Evolutionary conservation across 225 moss, liverwort and hornwort species (phyloP).

Genomic region (Physcomitrellopsis africana): DNA sequence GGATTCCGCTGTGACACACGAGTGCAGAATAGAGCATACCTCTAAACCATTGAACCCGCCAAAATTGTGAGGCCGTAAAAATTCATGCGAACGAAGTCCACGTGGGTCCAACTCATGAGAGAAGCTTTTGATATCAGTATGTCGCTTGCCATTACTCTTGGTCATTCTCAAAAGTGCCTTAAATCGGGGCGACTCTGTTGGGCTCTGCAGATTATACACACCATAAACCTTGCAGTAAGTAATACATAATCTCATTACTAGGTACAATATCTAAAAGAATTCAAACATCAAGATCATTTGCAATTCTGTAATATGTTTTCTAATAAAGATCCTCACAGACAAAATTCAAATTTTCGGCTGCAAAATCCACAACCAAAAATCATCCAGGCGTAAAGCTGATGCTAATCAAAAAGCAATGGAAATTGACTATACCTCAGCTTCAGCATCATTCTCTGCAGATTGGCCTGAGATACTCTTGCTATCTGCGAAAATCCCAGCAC

Average conservation of each 20-base stretch:
- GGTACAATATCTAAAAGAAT: background rate
- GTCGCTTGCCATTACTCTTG: conserved; percentile 76
- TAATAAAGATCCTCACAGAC: conserved; percentile 4
- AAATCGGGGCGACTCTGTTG: conserved; percentile 97
- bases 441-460: conserved; percentile 46
- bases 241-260: conserved; percentile 7
- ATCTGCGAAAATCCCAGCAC: conserved; percentile 35
- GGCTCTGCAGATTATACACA: conserved; percentile 68
- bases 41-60: conserved; percentile 85
- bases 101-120: conserved; percentile 98
- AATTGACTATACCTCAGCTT: conserved; percentile 42
- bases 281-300: background rate
- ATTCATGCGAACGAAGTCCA: conserved; percentile 86
- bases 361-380: background rate
- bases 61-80: conserved; percentile 79
- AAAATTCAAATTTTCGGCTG: background rate
- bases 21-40: conserved; percentile 50
- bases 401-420: background rate
- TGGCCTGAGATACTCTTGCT: conserved; percentile 41
- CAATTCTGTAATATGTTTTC: background rate
- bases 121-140: conserved; percentile 93
- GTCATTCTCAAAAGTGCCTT: conserved; percentile 95
- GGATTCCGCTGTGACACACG: background rate
- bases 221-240: background rate
- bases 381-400: too few species aligned